These are phyloP conservation scores for Phytophthora cryptogea DNA, from an alignment of 352 stramenopile species.

Conservation along the genomic window DNA sequence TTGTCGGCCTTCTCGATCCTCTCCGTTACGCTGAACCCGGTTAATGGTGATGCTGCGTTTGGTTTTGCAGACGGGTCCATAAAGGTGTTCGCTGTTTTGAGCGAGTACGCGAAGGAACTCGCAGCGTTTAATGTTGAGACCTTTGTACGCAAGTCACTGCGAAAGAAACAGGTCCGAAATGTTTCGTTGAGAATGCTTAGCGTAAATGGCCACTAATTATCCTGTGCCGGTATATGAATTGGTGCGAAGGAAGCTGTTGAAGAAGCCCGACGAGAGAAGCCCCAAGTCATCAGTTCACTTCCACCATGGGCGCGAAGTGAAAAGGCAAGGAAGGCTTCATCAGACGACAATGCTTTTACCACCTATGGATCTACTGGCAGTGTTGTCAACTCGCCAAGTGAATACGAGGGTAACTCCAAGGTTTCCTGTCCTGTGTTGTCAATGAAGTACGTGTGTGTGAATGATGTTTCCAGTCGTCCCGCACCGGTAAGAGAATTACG, in stretches of 20 bases:
- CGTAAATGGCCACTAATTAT: neutral
- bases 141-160: slow-evolving; percentile 45
- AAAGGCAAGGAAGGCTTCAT: slow-evolving; percentile 32
- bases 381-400: neutral
- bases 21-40: slow-evolving; percentile 59
- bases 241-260: slow-evolving; percentile 46
- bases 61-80: slow-evolving; percentile 76
- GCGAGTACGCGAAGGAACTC: slow-evolving; percentile 63
- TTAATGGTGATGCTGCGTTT: slow-evolving; percentile 66
- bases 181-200: neutral
- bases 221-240: slow-evolving; percentile 19
- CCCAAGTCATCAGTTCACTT: slow-evolving; percentile 74
- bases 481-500: slow-evolving; percentile 6
- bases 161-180: slow-evolving; percentile 19
- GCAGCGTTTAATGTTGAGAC: slow-evolving; percentile 49
- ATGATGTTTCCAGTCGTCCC: neutral
- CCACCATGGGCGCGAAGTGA: slow-evolving; percentile 66
- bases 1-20: slow-evolving; percentile 79
- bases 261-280: slow-evolving; percentile 44
- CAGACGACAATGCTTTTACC: neutral
- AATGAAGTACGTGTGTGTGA: slow-evolving; percentile 54
- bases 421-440: slow-evolving; percentile 52
- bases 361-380: slow-evolving; percentile 6
- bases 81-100: slow-evolving; percentile 57
- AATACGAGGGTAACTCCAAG: slow-evolving; percentile 28